A percentile compares a stretch with the other conserved stretches of the same genome.
Conservation (phyloP, 495 filamentous ascomycete species). For the Bacidia rubella region DNA sequence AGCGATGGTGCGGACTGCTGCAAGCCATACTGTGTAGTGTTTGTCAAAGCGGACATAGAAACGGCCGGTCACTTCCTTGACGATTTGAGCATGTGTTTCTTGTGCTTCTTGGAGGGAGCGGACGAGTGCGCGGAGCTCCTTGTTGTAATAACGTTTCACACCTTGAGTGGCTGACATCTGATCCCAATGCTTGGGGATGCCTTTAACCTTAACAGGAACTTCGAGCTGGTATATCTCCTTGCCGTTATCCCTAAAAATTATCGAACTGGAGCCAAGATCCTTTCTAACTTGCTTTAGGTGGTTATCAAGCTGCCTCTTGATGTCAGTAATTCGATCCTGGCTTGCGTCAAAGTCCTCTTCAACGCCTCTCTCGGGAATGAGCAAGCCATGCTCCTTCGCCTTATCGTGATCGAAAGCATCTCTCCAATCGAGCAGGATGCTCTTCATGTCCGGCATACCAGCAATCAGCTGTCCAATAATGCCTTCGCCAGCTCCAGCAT, state of each 20-base stretch:
- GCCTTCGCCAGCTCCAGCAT: conserved; percentile 57
- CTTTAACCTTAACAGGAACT: conserved; percentile 70
- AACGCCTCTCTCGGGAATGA: conserved; percentile 79
- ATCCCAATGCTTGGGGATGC: conserved; percentile 73
- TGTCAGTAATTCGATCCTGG: conserved; percentile 57
- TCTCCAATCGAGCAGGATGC: conserved; percentile 72
- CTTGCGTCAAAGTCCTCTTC: conserved; percentile 89
- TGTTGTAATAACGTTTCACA: conserved; percentile 90
- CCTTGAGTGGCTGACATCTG: conserved; percentile 90
- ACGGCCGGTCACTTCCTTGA: conserved; percentile 69
- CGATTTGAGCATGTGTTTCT: conserved; percentile 85
- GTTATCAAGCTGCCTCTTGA: conserved; percentile 56
- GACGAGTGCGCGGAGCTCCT: conserved; percentile 67
- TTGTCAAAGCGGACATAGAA: conserved; percentile 83
- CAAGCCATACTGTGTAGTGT: conserved; percentile 77
- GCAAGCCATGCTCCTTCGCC: conserved; percentile 58
- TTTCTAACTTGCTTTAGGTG: conserved; percentile 57
- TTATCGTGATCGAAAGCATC: conserved; percentile 78
- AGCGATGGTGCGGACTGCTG: conserved; percentile 71
- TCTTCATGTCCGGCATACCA: conserved; percentile 70
- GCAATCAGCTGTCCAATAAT: conserved; percentile 72
- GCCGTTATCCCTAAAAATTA: conserved; percentile 78
- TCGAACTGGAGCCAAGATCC: conserved; percentile 50
- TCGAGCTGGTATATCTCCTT: conserved; percentile 98
- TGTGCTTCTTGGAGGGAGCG: conserved; percentile 82